phyloP scores from a whole-genome alignment of 441 rosid species.

The Gossypium schwendimanii region DNA sequence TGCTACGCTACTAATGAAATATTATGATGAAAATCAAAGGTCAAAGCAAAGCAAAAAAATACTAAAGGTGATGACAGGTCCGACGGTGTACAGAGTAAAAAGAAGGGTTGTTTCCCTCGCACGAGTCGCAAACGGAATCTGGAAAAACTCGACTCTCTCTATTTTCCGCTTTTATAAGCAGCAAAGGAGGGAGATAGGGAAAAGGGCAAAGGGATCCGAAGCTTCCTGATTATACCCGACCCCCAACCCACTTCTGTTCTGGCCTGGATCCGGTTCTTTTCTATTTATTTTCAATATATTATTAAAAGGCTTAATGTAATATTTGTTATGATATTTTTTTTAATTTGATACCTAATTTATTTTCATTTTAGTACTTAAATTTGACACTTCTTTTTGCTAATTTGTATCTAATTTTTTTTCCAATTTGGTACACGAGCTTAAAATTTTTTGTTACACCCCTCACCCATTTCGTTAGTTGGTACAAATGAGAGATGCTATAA shows the following conservation, averaged over 20 bases:
- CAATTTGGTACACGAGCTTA: no score
- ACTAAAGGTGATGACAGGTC: not conserved
- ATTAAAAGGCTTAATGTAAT: not conserved
- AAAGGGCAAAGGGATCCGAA: slow-evolving; percentile 15
- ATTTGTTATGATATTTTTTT: no score
- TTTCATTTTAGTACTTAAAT: no score
- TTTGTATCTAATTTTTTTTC: no score
- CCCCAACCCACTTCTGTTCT: not conserved
- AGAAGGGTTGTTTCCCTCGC: not conserved
- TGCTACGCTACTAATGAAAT: not conserved
- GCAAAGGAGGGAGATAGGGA: not conserved
- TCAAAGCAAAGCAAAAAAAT: not conserved
- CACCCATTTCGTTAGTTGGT: no score
- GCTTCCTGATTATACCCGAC: slow-evolving; percentile 21
- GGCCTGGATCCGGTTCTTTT: not conserved
- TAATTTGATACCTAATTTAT: no score
- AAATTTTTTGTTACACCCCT: no score
- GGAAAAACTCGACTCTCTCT: not conserved
- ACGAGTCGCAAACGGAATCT: not conserved
- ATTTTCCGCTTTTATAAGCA: slow-evolving; percentile 3
- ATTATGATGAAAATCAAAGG: not conserved
- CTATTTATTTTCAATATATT: not conserved
- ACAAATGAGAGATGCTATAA: no score
- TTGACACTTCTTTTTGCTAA: no score
- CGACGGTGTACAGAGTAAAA: not conserved